Percentiles rank a stretch among this genome's conserved stretches.
phyloP scores from a whole-genome alignment of 2,329 filamentous ascomycete genomes.

The Ophiocordyceps robertsii region DNA sequence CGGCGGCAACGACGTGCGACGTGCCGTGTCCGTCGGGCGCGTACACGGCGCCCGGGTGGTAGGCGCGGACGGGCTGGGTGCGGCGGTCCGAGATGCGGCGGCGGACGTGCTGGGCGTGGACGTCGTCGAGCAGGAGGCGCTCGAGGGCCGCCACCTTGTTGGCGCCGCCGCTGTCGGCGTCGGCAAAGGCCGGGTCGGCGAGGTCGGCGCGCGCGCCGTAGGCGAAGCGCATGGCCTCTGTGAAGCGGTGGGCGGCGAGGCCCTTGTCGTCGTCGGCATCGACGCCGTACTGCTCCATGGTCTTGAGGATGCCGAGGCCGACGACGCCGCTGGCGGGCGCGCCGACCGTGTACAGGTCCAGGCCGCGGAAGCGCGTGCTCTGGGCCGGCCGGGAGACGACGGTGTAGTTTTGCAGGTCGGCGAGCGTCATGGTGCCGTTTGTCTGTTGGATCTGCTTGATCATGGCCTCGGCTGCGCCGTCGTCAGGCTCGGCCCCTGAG shows the following conservation, averaged over 20 bases:
- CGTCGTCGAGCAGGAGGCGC: slow-evolving; percentile 48
- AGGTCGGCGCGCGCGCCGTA: slow-evolving; percentile 70
- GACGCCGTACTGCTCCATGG: slow-evolving; percentile 61
- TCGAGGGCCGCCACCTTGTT: slow-evolving; percentile 45
- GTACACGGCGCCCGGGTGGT: slow-evolving; percentile 56
- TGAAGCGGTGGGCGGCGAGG: slow-evolving; percentile 66
- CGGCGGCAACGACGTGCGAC: slow-evolving; percentile 59
- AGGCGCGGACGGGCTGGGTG: slow-evolving; percentile 60
- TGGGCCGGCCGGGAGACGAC: slow-evolving; percentile 51
- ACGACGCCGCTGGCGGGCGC: slow-evolving; percentile 72
- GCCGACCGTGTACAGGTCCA: slow-evolving; percentile 53
- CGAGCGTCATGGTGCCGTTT: slow-evolving; percentile 77
- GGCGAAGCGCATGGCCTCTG: slow-evolving; percentile 81
- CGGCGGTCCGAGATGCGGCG: slow-evolving; percentile 55
- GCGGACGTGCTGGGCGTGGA: slow-evolving; percentile 46
- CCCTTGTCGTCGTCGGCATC: slow-evolving; percentile 37
- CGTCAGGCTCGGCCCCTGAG: too few relatives aligned
- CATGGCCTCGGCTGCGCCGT: slow-evolving; percentile 49
- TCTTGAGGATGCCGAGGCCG: slow-evolving; percentile 64
- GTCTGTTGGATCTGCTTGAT: slow-evolving; percentile 52
- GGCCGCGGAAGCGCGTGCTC: slow-evolving; percentile 54
- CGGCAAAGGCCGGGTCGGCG: slow-evolving; percentile 68
- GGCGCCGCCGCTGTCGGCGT: slow-evolving; percentile 17
- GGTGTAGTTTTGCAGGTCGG: slow-evolving; percentile 62
- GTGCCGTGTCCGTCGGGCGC: slow-evolving; percentile 60